Base-by-base conservation (phyloP, 495 filamentous ascomycete genomes). In the Aspergillus heteromorphus region DNA sequence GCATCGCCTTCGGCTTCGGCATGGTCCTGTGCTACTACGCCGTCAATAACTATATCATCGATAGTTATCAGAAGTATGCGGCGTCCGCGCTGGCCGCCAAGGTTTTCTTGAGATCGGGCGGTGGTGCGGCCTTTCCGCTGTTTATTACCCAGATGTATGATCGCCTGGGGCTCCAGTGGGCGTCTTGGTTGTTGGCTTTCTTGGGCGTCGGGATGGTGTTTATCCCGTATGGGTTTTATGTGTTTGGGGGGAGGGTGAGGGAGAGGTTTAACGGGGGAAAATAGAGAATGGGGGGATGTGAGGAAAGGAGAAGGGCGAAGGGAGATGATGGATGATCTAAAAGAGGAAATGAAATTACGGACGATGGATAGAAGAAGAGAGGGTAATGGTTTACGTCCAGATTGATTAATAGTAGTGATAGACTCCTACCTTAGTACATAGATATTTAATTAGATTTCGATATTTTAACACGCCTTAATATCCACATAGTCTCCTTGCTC, bases 31-130 rank as follows among this genome's bases (percentile, higher is more conserved):
- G 89, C 45, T 88, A 88, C 71, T 76, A 88, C 16, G 73, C 75
- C 18, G 74, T 88, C 43, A 83, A 87, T 65, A 87, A 82, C 62
- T 91, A 89, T 61, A 76, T 90, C 34, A 83, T 83, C 40, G 87
- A 89, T 43, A 76, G 79, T 0, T 91, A 89, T 59, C 65, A 65
- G 48, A 65, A 65, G 31, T 72, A 72, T 36, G 67, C 67, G 4
- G 69, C 69, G 0, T 69, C 64, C 2, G 67, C 69, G 0, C 42
- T 72, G 27, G 69, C 69, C 13, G 67, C 67, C 0, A 72, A 72
- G 49, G 64, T 64, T n/a, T 67, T 70, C 40, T 30, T 67, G 42
- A 59, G 66, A 30, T 67, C 60, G 25, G 65, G 65, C 9, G 67
- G 67, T 38, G 69, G 64, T 41, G 69, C 75, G 20, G 73, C 70